Base-by-base conservation (phyloP, 2,329 filamentous ascomycete species). In the Pseudogymnoascus sp. region DNA sequence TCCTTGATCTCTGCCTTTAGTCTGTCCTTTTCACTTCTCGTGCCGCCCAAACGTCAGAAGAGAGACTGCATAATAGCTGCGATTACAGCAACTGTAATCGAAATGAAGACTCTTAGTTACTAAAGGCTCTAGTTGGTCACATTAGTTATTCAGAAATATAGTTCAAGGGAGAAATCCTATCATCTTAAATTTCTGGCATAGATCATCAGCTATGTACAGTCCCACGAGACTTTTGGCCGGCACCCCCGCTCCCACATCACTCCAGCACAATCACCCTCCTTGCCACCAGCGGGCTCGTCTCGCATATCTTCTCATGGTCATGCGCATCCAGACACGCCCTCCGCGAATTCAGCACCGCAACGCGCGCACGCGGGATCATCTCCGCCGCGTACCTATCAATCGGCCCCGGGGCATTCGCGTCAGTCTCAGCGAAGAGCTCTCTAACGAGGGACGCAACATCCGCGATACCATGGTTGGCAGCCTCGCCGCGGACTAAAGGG, bases 381-480 rank as follows among this genome's bases (percentile, higher is more conserved):
- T 74, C 74, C 8, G 16, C 28, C 62, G 75, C 73, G 52, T 71
- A 75, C 2, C 59, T 58, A 8, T 68, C 66, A 11, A 75, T 63
- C 42, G 62, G 41, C 62, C 65, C 52, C 5, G 59, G 61, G 22
- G 63, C 22, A 7, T 62, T 38, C 19, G 62, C 52, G 30, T 72
- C 65, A 5, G 33, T 39, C 11, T 68, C 52, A n/a, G 52, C 60
- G 3, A 67, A n/a, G 7, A 72, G 42, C 1, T 67, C 63, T 8
- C 75, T 72, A 0, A 75, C 72, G 45, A 84, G 74, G 36, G 80
- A 77, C 2, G 74, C 67, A 0, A 81, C 79, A 66, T 84, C 82
- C 5, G 78, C 69, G 36, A 85, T 80, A 2, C 79, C 81, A 60
- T 84, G 81, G 64, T 85, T 85, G 5, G 80, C 81, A 0, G 80